phyloP scores from a whole-genome alignment of 768 basidiomycete species.

The Kwoniella dendrophila region DNA sequence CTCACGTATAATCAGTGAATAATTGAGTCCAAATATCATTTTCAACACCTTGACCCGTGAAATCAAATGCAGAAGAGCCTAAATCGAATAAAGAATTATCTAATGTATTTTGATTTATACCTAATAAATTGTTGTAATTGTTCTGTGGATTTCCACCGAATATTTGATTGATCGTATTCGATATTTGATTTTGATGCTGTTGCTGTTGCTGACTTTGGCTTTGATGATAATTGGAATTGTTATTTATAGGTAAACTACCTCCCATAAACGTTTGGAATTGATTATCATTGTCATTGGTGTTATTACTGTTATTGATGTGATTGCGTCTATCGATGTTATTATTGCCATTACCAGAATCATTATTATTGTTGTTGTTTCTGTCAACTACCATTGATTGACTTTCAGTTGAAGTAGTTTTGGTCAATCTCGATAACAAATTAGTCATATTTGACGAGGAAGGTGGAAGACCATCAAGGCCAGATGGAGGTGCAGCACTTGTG shows the following conservation, averaged over 20 bases:
- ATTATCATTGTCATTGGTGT: background rate
- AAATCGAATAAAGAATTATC: constrained; percentile 19
- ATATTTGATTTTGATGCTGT: background rate
- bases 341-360: background rate
- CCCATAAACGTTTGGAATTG: constrained; percentile 8
- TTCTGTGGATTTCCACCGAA: background rate
- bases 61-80: constrained; percentile 10
- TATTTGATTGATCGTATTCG: background rate
- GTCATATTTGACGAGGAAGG: too few relatives aligned
- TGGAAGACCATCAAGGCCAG: too few relatives aligned
- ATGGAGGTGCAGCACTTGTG: too few relatives aligned
- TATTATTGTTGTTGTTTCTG: background rate
- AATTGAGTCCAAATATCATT: constrained; percentile 37
- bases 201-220: background rate
- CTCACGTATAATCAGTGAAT: constrained; percentile 30
- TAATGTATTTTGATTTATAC: background rate
- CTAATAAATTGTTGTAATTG: constrained; percentile 2
- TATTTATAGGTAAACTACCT: constrained; percentile 1
- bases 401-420: too few relatives aligned
- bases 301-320: too few relatives aligned
- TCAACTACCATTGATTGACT: too few relatives aligned
- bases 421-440: too few relatives aligned
- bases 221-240: background rate
- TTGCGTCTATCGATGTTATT: too few relatives aligned
- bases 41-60: constrained; percentile 15